These are phyloP conservation scores for Cantharellus anzutake DNA, from an alignment of 768 basidiomycete genomes.

Conservation along the genomic window DNA sequence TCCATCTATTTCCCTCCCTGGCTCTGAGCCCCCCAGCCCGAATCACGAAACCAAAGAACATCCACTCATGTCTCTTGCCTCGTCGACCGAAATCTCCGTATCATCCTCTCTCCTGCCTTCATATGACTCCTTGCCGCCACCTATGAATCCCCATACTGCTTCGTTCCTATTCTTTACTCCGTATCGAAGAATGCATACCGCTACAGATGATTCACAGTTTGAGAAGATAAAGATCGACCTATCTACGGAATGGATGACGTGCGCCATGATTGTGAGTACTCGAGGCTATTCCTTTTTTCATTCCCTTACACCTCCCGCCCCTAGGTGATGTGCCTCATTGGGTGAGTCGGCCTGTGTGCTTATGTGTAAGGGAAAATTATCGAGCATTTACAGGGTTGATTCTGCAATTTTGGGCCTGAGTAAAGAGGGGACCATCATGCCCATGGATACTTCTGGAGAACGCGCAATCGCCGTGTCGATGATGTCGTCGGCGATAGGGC, in stretches of 20 bases:
- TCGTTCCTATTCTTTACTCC: background rate
- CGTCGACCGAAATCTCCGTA: background rate
- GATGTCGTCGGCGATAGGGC: background rate
- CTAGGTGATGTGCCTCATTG: background rate
- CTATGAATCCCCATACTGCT: background rate
- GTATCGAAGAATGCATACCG: background rate
- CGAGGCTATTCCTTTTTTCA: background rate
- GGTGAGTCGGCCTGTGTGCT: background rate
- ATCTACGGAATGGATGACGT: background rate
- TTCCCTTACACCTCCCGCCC: too few relatives aligned
- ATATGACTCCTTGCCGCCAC: background rate
- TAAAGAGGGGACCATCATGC: background rate
- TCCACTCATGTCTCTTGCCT: background rate
- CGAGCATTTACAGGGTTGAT: background rate
- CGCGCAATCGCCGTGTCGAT: background rate
- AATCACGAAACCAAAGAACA: background rate
- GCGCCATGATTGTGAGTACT: background rate
- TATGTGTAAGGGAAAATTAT: background rate
- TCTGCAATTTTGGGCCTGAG: background rate
- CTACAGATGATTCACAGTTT: background rate
- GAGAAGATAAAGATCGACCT: background rate
- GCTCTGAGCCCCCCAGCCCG: background rate
- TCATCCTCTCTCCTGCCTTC: background rate
- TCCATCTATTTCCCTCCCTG: background rate
- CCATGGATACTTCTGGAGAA: background rate